phyloP scores from a whole-genome alignment of 306 rosid genomes.

The Dalbergia cultrata region DNA sequence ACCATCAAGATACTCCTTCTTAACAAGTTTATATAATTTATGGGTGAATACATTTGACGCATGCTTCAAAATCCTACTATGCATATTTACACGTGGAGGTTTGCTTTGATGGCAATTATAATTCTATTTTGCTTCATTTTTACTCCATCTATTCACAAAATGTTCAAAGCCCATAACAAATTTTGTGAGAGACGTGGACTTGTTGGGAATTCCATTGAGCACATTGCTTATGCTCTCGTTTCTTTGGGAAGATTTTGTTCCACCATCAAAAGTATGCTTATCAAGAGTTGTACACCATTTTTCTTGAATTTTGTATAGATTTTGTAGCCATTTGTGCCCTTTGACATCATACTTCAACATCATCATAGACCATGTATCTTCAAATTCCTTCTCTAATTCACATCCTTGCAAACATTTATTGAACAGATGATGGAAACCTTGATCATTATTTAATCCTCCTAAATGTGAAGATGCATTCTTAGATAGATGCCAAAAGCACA shows the following conservation, averaged over 20 bases:
- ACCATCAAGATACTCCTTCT: neutral
- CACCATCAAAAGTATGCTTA: no score
- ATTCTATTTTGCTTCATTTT: neutral
- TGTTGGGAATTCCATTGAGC: no score
- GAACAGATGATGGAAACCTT: no score
- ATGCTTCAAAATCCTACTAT: neutral
- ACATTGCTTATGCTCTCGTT: no score
- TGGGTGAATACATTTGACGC: neutral
- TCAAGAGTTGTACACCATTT: no score
- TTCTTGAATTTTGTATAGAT: no score
- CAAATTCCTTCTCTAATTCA: neutral
- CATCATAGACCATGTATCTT: neutral
- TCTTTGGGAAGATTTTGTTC: no score
- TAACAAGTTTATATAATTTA: neutral
- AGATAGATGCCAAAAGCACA: no score
- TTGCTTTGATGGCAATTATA: neutral
- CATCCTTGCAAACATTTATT: neutral
- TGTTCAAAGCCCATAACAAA: neutral
- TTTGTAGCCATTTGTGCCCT: no score
- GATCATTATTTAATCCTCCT: no score
- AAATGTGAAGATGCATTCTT: no score
- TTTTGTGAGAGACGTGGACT: neutral
- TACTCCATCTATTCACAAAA: neutral
- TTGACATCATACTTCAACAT: no score
- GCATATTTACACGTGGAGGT: neutral